These are phyloP conservation scores for Rhizophagus prolifer DNA, from an alignment of 192 early-diverging fungal species.

Conservation along the genomic window DNA sequence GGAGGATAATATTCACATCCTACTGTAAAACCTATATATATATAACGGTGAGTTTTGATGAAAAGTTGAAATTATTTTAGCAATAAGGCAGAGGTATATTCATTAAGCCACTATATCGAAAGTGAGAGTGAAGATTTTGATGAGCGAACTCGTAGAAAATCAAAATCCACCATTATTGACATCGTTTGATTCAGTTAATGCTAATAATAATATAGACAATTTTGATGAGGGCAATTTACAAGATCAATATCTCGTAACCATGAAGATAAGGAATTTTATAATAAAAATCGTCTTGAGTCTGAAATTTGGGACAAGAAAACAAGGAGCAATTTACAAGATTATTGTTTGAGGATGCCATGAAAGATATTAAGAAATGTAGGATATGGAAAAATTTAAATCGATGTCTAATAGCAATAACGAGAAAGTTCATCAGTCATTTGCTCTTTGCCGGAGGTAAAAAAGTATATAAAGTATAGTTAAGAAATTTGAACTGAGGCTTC, in stretches of 20 bases:
- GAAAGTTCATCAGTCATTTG: too few relatives aligned
- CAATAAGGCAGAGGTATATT: neutral
- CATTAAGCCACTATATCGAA: neutral
- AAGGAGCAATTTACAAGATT: neutral
- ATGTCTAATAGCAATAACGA: too few relatives aligned
- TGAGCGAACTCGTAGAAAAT: neutral
- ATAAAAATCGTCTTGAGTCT: neutral
- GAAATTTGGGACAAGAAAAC: neutral
- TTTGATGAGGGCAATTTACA: too few relatives aligned
- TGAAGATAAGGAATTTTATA: neutral
- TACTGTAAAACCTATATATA: neutral
- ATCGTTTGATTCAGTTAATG: neutral
- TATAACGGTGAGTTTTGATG: neutral
- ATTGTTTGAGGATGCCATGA: neutral
- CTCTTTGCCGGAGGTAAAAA: too few relatives aligned
- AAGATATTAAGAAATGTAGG: conserved; percentile 4
- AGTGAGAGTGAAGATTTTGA: neutral
- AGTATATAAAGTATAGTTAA: too few relatives aligned
- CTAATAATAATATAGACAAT: too few relatives aligned
- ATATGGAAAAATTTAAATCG: too few relatives aligned
- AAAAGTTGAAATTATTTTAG: neutral
- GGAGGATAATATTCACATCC: neutral
- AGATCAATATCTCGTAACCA: too few relatives aligned
- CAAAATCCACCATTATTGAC: too few relatives aligned
- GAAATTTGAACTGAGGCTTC: too few relatives aligned